Evolutionary conservation across 495 filamentous ascomycete genomes (phyloP), one percentile per base, ranked within the genome.

Genomic region (Aspergillus heteromorphus): DNA sequence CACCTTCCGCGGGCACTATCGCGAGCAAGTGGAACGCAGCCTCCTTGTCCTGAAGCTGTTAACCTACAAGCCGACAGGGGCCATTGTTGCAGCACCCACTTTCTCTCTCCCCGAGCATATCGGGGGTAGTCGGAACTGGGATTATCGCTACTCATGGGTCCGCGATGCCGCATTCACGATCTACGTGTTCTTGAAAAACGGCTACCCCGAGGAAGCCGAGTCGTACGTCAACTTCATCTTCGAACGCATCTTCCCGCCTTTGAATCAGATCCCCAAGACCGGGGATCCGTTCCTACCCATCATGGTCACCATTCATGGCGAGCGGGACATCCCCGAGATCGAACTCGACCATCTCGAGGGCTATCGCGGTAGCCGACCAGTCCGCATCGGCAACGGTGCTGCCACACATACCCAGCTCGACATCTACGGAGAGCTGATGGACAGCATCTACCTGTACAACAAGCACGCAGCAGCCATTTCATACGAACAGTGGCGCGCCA

Each of bases 71-170:
- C 79, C 79, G 0, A 82, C 79, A 0, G 79, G 79, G 20, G 79
- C 79, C 2, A 81, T 81, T 30, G 65, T 83, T 50, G 79, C 79
- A 1, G 67, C 79, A 9, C 79, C 79, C 4, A 83, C 79, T 0
- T 83, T 89, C 57, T 87, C 86, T 2, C 78, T 89, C 14, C 85
- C 86, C 0, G 86, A 89, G 63, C 82, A 85, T 48, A 81, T 89
- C 23, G 86, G 86, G 5, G 86, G 86, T 27, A 69, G 73, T 13
- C 79, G 85, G n/a, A 89, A 88, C 58, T 88, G 86, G 86, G 86
- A 89, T 60, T 89, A 89, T 61, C 78, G 86, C 8, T 89, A 79
- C 65, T 86, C 79, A 36, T 89, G 86, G 86, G 83, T 89, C 38
- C 77, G 86, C 29, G 86, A 89, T 64, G 83, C 83, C 0, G 83